These are phyloP conservation scores for Pythium scleroteichum DNA, from an alignment of 352 stramenopile genomes.

Conservation along the genomic window DNA sequence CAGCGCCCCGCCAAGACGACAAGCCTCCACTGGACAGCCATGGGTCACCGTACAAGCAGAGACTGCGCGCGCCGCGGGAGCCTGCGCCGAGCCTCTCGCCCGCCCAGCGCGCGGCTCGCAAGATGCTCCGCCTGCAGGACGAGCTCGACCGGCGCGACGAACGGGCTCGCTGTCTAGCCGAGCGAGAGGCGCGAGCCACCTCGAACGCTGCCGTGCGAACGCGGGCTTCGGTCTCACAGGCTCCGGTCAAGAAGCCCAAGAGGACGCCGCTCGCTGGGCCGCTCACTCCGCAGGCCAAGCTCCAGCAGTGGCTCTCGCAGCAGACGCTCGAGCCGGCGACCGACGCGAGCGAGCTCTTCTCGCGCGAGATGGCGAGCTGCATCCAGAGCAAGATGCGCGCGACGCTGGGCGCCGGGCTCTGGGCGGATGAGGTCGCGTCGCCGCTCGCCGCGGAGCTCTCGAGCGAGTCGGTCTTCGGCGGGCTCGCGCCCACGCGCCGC, in stretches of 20 bases:
- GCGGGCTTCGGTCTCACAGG: too few relatives aligned
- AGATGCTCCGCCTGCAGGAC: conserved; percentile 54
- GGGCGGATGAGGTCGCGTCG: conserved; percentile 50
- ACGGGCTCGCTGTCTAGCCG: not conserved
- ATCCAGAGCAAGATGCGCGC: conserved; percentile 35
- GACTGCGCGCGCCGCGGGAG: conserved; percentile 23
- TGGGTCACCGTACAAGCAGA: conserved; percentile 43
- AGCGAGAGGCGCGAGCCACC: not conserved
- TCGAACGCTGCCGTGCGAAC: not conserved
- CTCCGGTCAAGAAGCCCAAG: conserved; percentile 1
- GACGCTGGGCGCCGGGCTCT: conserved; percentile 32
- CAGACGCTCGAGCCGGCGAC: not conserved
- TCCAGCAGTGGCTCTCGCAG: conserved; percentile 18
- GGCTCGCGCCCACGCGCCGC: conserved; percentile 35
- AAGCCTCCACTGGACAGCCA: not conserved
- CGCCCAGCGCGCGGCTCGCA: conserved; percentile 50
- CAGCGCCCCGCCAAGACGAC: not conserved
- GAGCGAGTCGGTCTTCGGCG: conserved; percentile 56
- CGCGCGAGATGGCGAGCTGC: conserved; percentile 37
- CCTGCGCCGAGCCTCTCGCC: conserved; percentile 34
- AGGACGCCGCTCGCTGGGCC: not conserved
- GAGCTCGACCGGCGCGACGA: conserved; percentile 32
- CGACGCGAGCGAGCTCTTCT: conserved; percentile 20
- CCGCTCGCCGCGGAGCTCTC: conserved; percentile 53
- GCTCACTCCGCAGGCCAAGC: conserved; percentile 8